Conservation (phyloP, 257 asterid species). For the Linaria vulgaris region DNA sequence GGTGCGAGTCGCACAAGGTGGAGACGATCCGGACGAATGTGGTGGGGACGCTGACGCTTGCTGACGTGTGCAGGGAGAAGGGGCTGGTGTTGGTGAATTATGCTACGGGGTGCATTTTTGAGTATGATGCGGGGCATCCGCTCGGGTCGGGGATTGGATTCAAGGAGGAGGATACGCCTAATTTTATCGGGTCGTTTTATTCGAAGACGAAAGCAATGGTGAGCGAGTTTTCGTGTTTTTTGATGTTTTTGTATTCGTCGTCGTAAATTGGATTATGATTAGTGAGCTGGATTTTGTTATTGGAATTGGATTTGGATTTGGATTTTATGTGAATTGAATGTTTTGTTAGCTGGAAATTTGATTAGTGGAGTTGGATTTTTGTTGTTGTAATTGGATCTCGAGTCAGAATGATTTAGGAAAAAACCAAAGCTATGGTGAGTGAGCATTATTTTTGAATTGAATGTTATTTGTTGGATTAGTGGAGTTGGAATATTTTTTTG, state of each 20-base stretch:
- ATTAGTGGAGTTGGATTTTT: too few relatives aligned
- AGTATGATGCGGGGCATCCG: slow-evolving; percentile 40
- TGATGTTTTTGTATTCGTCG: too few relatives aligned
- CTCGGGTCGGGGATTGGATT: slow-evolving; percentile 13
- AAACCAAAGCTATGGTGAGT: too few relatives aligned
- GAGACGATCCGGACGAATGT: slow-evolving; percentile 60
- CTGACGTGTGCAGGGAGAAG: slow-evolving; percentile 55
- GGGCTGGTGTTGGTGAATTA: slow-evolving; percentile 48
- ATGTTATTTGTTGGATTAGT: too few relatives aligned
- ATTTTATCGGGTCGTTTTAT: slow-evolving; percentile 15
- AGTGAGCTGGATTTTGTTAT: background rate
- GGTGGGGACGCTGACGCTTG: slow-evolving; percentile 55
- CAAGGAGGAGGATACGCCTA: slow-evolving; percentile 16
- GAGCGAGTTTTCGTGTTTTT: background rate
- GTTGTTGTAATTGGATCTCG: too few relatives aligned
- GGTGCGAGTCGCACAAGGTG: slow-evolving; percentile 65
- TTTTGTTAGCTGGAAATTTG: too few relatives aligned
- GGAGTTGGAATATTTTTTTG: too few relatives aligned
- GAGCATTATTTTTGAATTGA: too few relatives aligned
- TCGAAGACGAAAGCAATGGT: slow-evolving; percentile 19
- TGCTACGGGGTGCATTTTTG: slow-evolving; percentile 37
- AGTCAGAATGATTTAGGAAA: too few relatives aligned
- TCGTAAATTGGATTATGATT: too few relatives aligned
- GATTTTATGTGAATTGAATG: background rate
- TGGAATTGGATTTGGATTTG: background rate